These are phyloP conservation scores for Phytophthora cactorum DNA, from an alignment of 352 stramenopile genomes.

Conservation along the genomic window DNA sequence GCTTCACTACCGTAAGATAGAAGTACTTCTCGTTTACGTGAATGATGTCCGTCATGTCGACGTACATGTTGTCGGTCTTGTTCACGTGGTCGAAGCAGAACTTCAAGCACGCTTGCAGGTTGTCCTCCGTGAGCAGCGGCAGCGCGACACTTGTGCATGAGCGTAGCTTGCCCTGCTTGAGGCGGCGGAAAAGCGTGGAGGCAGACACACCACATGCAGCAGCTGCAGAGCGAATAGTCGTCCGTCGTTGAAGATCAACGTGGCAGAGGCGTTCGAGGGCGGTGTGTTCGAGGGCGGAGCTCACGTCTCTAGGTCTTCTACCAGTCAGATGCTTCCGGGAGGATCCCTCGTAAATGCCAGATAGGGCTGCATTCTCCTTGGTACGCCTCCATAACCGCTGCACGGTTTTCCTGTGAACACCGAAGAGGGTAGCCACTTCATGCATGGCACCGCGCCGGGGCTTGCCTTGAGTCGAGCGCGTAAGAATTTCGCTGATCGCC, in stretches of 20 bases:
- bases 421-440: neutral
- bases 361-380: neutral
- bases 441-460: neutral
- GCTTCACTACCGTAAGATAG: conserved; percentile 2
- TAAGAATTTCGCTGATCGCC: neutral
- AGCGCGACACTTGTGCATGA: neutral
- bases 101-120: no score
- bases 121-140: no score
- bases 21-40: conserved; percentile 6
- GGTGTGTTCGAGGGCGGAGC: neutral
- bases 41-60: neutral
- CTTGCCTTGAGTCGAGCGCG: neutral
- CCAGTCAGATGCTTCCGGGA: neutral
- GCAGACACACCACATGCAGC: neutral
- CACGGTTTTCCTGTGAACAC: neutral
- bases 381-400: neutral
- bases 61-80: no score
- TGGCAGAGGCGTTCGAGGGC: neutral
- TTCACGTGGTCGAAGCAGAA: no score
- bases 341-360: neutral
- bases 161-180: neutral
- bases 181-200: neutral
- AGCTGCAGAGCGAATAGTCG: neutral
- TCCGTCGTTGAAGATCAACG: neutral
- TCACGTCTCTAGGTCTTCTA: neutral